Evolutionary conservation across 495 filamentous ascomycete genomes (phyloP).

Genomic region (Clavariopsis aquatica): DNA sequence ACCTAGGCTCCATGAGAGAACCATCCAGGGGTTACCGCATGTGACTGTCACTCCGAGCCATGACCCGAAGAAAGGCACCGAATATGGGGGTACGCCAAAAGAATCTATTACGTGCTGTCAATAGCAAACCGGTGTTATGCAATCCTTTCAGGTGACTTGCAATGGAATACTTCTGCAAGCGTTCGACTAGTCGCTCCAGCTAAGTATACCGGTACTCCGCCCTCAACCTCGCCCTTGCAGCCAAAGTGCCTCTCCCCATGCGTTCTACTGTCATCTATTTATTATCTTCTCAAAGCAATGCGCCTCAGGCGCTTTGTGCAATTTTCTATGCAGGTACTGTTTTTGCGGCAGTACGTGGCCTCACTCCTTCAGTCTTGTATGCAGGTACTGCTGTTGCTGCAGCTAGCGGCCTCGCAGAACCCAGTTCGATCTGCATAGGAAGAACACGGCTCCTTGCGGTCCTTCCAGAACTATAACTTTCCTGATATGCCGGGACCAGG

Average conservation of each 20-base stretch:
- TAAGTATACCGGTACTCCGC: too few species aligned
- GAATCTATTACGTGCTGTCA: not conserved
- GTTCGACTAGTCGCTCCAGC: not conserved
- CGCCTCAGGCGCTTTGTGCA: not conserved
- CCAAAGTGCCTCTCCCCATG: not conserved
- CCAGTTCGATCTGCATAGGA: not conserved
- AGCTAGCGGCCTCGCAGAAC: not conserved
- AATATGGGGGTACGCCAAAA: not conserved
- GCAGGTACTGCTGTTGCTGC: too few species aligned
- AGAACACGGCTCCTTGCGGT: not conserved
- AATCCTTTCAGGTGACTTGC: not conserved
- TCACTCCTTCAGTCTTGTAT: too few species aligned
- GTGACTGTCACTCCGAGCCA: not conserved
- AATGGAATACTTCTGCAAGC: not conserved
- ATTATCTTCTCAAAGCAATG: not conserved
- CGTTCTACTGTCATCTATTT: not conserved
- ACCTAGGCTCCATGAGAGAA: not conserved
- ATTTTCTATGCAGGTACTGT: slow-evolving; percentile 11
- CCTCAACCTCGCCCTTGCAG: not conserved
- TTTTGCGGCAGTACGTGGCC: too few species aligned
- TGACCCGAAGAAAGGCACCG: not conserved
- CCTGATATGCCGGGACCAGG: not conserved
- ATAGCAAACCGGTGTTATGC: not conserved
- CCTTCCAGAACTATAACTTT: not conserved
- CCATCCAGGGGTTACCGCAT: not conserved